Conservation (phyloP, 2,329 filamentous ascomycete species). For the Botrytis cinerea region DNA sequence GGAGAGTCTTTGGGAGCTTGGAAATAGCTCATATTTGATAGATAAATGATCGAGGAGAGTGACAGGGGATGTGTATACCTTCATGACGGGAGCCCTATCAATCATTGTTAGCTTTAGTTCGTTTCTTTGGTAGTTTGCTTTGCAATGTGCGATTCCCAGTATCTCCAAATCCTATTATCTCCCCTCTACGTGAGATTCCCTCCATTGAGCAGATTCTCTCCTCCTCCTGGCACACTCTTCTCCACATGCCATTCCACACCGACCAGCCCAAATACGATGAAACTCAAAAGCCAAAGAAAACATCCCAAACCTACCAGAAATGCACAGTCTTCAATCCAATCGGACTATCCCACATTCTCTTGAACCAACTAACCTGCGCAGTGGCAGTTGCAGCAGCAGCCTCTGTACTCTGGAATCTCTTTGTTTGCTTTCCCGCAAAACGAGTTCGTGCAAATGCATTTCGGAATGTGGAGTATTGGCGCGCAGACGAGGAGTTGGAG, state of each 20-base stretch:
- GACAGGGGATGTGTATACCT: slow-evolving; percentile 48
- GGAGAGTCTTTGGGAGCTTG: not conserved
- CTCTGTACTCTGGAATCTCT: slow-evolving; percentile 64
- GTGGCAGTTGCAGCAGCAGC: slow-evolving; percentile 54
- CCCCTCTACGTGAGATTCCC: not conserved
- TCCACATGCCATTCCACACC: not conserved
- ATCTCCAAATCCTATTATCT: too few relatives aligned
- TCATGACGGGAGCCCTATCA: slow-evolving; percentile 89
- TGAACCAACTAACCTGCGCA: slow-evolving; percentile 57
- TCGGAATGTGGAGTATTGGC: slow-evolving; percentile 47
- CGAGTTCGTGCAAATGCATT: slow-evolving; percentile 20
- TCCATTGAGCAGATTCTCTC: too few relatives aligned
- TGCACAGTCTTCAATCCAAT: slow-evolving; percentile 90
- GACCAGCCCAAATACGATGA: not conserved
- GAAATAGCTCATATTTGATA: not conserved
- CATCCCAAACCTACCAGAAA: slow-evolving; percentile 71
- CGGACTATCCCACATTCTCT: slow-evolving; percentile 81
- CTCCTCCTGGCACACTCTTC: not conserved
- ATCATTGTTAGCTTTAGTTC: not conserved
- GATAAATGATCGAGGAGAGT: too few relatives aligned
- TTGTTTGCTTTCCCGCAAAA: slow-evolving; percentile 42
- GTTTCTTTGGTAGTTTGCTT: not conserved
- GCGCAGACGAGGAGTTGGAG: slow-evolving; percentile 46
- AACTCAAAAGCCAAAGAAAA: not conserved
- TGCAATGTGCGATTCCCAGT: not conserved